phyloP scores from a whole-genome alignment of 2,329 filamentous ascomycete species.

The Fusarium drepaniforme region DNA sequence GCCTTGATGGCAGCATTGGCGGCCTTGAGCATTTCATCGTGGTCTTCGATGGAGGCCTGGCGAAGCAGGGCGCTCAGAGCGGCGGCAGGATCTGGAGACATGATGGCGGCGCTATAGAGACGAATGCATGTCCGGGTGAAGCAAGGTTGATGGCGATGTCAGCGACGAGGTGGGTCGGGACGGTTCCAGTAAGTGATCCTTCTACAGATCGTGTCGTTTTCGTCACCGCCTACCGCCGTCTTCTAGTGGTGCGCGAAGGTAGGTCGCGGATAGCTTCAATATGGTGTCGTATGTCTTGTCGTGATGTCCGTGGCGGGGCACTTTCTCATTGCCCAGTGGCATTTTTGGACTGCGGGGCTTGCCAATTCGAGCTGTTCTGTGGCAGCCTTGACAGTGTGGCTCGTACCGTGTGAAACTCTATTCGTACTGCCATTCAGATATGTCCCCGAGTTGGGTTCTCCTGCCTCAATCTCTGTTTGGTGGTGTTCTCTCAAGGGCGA shows the following conservation, averaged over 20 bases:
- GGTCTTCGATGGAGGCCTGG: slow-evolving; percentile 72
- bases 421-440: background rate
- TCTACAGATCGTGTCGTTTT: background rate
- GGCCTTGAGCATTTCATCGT: slow-evolving; percentile 77
- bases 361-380: slow-evolving; percentile 36
- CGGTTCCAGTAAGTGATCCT: background rate
- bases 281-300: slow-evolving; percentile 37
- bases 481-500: background rate
- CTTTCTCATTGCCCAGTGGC: slow-evolving; percentile 17
- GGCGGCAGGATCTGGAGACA: slow-evolving; percentile 61
- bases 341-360: slow-evolving; percentile 47
- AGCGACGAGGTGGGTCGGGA: background rate
- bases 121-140: slow-evolving; percentile 41
- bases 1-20: slow-evolving; percentile 72
- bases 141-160: slow-evolving; percentile 2
- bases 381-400: slow-evolving; percentile 30
- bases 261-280: slow-evolving; percentile 7
- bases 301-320: slow-evolving; percentile 44
- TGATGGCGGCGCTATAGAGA: slow-evolving; percentile 41
- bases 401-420: background rate
- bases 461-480: background rate
- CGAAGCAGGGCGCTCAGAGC: slow-evolving; percentile 67
- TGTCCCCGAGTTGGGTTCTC: background rate
- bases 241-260: slow-evolving; percentile 10
- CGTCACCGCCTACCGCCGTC: slow-evolving; percentile 13